Evolutionary conservation across 2,329 filamentous ascomycete genomes (phyloP), one percentile per base, ranked within the genome.

Genomic region (Aspergillus fumigatus): DNA sequence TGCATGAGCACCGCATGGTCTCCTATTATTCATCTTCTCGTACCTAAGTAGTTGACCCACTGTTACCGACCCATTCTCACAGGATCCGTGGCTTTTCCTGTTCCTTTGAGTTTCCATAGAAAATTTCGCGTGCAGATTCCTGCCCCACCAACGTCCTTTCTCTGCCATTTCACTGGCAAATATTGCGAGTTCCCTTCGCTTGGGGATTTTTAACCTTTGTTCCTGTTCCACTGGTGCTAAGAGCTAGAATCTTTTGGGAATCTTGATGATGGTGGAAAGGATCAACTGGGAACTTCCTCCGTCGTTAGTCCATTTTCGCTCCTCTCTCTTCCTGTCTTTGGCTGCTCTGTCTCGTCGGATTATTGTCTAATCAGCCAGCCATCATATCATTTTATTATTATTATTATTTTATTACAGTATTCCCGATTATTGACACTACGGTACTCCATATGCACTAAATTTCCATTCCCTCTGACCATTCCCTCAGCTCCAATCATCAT

Each of bases 401-500:
- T 17, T 38, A 17, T 35, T 35, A 17, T 17, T 38, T 38, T 7
- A 35, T 38, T 38, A 17, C 32, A 5, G 32, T 5, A 35, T 35
- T 6, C 32, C 32, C 3, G 14, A 35, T 35, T 17, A 17, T 35
- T 35, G 32, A 35, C n/a, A 17, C 32, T 38, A 38, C 32, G 32
- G 32, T 14, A 35, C 32, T 38, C 32, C 32, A 17, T 38, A 38
- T 17, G 32, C 3, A 17, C 32, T 35, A 35, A 35, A 17, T 38
- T 38, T 17, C 32, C 32, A 17, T 17, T 38, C 32, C 32, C 32
- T 35, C 32, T 35, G 32, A 35, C 32, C 4, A 35, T 35, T 6
- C 17, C 40, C 8, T 45, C 19, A 45, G 50, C 45, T 54, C 52
- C 47, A 54, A 57, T 57, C 51, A 48, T 54, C 38, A 32, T 54